These are phyloP conservation scores for Phytopythium helicoides DNA, from an alignment of 352 stramenopile species.

Conservation along the genomic window DNA sequence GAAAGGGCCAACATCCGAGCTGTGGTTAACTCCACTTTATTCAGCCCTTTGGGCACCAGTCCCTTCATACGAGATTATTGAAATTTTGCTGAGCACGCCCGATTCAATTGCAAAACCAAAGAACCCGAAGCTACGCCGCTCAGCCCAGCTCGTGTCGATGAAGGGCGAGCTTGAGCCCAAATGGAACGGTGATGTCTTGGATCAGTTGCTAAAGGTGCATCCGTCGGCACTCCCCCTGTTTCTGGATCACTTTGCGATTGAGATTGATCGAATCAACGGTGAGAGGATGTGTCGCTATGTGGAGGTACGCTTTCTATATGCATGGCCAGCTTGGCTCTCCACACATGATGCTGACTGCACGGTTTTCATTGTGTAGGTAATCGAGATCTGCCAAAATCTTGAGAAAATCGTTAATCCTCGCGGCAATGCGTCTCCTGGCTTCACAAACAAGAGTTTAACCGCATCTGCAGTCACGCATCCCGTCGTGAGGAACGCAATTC, in stretches of 20 bases:
- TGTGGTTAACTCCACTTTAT: slow-evolving; percentile 48
- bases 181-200: slow-evolving; percentile 43
- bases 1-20: slow-evolving; percentile 23
- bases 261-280: slow-evolving; percentile 50
- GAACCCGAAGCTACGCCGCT: slow-evolving; percentile 32
- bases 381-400: slow-evolving; percentile 37
- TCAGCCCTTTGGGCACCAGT: slow-evolving; percentile 31
- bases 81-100: slow-evolving; percentile 42
- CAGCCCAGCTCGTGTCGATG: slow-evolving; percentile 17
- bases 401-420: slow-evolving; percentile 38
- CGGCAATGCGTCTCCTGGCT: slow-evolving; percentile 21
- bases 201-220: slow-evolving; percentile 40
- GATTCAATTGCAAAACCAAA: slow-evolving; percentile 39
- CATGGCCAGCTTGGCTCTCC: neutral
- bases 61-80: slow-evolving; percentile 40
- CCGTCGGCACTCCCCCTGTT: slow-evolving; percentile 34
- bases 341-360: neutral
- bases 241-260: slow-evolving; percentile 42
- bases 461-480: slow-evolving; percentile 42
- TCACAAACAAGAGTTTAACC: slow-evolving; percentile 29
- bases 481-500: slow-evolving; percentile 47
- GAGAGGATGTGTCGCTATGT: slow-evolving; percentile 43
- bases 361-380: slow-evolving; percentile 20
- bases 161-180: slow-evolving; percentile 23
- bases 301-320: slow-evolving; percentile 20